Percentiles rank a stretch among this genome's conserved stretches.
Conservation (phyloP, 2,329 filamentous ascomycete genomes). For the Furcasterigmium furcatum region DNA sequence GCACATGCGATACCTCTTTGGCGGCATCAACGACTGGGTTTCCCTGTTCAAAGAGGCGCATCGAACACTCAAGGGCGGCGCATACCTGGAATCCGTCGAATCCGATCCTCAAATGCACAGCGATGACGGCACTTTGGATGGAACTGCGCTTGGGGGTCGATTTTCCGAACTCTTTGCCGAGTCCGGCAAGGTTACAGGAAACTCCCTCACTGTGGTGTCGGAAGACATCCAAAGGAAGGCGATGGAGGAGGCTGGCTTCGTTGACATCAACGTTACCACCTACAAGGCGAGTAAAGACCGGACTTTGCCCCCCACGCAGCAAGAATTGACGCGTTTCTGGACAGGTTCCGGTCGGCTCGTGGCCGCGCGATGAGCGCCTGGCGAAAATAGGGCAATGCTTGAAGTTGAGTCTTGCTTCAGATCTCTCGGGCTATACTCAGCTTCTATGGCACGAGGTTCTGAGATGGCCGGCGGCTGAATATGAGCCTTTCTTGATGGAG, state of each 20-base stretch:
- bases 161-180: constrained; percentile 11
- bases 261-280: not conserved
- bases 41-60: constrained; percentile 37
- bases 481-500: not conserved
- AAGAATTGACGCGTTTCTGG: not conserved
- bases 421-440: not conserved
- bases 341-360: not conserved
- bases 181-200: constrained; percentile 3
- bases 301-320: no score
- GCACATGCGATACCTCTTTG: constrained; percentile 54
- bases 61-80: constrained; percentile 9
- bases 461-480: not conserved
- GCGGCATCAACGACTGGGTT: constrained; percentile 53
- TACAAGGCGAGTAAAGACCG: not conserved
- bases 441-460: not conserved
- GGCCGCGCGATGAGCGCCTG: not conserved
- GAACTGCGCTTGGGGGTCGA: constrained; percentile 11
- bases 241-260: constrained; percentile 14
- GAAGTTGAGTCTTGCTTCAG: not conserved
- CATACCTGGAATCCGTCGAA: constrained; percentile 11
- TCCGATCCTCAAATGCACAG: not conserved
- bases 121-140: constrained; percentile 11
- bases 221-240: constrained; percentile 16
- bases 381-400: not conserved
- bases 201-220: constrained; percentile 1